Evolutionary conservation across 1,139 yeast genomes (phyloP).

Genomic region (Zygoascus meyerae): DNA sequence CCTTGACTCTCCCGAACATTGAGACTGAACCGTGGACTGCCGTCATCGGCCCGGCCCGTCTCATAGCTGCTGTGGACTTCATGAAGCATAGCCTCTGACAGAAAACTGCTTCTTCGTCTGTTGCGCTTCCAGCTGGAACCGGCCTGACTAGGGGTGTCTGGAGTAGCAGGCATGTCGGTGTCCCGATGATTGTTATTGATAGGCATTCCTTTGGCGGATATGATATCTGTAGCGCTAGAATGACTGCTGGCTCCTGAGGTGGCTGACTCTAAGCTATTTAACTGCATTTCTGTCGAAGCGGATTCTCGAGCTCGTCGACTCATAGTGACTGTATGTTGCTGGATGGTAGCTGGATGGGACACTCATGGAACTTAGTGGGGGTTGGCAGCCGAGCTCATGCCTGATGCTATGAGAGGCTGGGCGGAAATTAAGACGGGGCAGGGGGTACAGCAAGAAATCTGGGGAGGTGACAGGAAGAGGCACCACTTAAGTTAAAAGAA

Average conservation of each 20-base stretch:
- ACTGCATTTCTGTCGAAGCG: too few relatives aligned
- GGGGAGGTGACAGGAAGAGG: too few relatives aligned
- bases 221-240: neutral
- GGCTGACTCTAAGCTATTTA: neutral
- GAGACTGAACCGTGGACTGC: conserved; percentile 28
- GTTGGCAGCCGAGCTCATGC: too few relatives aligned
- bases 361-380: too few relatives aligned
- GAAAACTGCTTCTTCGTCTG: conserved; percentile 53
- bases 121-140: conserved; percentile 35
- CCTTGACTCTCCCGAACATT: conserved; percentile 65
- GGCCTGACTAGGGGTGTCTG: neutral
- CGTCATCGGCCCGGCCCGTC: conserved; percentile 30
- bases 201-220: neutral
- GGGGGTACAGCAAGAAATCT: too few relatives aligned
- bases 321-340: too few relatives aligned
- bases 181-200: neutral
- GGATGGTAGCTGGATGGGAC: too few relatives aligned
- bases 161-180: neutral
- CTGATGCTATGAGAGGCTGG: too few relatives aligned
- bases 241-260: neutral
- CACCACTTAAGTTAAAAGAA: too few relatives aligned
- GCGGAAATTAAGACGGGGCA: too few relatives aligned
- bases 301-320: too few relatives aligned
- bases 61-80: conserved; percentile 59
- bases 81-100: conserved; percentile 56